phyloP scores from a whole-genome alignment of 768 basidiomycete genomes.

The Solioccasus polychromus region DNA sequence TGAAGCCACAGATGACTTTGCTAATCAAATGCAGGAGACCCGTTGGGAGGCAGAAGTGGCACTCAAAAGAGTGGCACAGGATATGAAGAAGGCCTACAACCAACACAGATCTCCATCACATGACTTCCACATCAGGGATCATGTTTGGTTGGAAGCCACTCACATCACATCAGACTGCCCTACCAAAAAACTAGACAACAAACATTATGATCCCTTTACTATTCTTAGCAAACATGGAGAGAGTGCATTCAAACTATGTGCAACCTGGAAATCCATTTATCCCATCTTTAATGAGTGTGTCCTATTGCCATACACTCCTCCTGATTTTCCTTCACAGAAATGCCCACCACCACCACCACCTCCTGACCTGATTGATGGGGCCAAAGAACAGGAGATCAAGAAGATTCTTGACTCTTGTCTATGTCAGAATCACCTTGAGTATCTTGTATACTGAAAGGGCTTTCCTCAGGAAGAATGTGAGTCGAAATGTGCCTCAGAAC shows the following conservation, averaged over 20 bases:
- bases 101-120: not conserved
- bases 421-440: conserved; percentile 11
- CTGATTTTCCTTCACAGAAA: not conserved
- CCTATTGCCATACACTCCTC: not conserved
- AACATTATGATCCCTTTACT: conserved; percentile 23
- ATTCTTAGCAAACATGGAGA: conserved; percentile 21
- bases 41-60: not conserved
- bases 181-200: conserved; percentile 15
- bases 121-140: conserved; percentile 17
- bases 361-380: not conserved
- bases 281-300: conserved; percentile 6
- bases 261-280: conserved; percentile 23
- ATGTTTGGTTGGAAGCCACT: conserved; percentile 26
- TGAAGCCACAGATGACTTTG: conserved; percentile 12
- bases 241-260: conserved; percentile 17
- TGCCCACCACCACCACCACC: not conserved
- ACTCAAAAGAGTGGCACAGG: conserved; percentile 18
- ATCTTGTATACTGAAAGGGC: conserved; percentile 30
- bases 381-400: conserved; percentile 10
- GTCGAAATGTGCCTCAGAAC: conserved; percentile 17
- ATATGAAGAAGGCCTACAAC: conserved; percentile 27
- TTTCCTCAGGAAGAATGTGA: not conserved
- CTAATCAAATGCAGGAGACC: not conserved
- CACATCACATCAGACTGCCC: conserved; percentile 26
- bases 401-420: conserved; percentile 18